A percentile compares a stretch with the other conserved stretches of the same genome.
Evolutionary conservation across 2,329 filamentous ascomycete species (phyloP).

Genomic region (Fonsecaea multimorphosa): DNA sequence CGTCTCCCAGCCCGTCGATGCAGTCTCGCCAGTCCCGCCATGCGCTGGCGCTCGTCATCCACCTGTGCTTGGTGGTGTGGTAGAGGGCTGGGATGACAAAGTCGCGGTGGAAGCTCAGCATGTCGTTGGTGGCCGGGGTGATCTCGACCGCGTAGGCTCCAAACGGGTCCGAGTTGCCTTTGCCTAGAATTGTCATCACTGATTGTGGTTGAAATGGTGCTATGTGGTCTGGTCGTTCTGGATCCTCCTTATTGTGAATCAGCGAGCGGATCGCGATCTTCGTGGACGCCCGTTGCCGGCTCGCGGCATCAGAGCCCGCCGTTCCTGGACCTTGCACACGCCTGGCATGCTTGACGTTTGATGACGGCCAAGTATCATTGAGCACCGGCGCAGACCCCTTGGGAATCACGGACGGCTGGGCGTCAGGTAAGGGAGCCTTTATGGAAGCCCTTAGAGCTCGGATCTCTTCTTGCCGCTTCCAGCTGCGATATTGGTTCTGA

Average conservation of each 20-base stretch:
- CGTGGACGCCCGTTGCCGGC: not conserved
- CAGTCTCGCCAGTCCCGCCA: constrained; percentile 15
- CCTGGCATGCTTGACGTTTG: not conserved
- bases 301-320: not conserved
- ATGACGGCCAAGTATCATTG: not conserved
- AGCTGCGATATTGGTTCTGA: constrained; percentile 11
- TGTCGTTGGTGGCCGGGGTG: constrained; percentile 3
- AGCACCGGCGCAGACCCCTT: not conserved
- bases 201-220: not conserved
- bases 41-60: constrained; percentile 11
- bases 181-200: not conserved
- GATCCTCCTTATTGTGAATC: constrained; percentile 1
- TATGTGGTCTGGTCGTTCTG: not conserved
- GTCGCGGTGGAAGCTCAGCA: constrained; percentile 7
- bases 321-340: not conserved
- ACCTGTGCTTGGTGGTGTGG: constrained; percentile 13
- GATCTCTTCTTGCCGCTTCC: constrained; percentile 11
- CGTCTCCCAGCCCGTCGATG: constrained; percentile 4
- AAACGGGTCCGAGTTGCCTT: constrained; percentile 19
- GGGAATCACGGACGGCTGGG: too few relatives aligned
- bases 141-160: constrained; percentile 7
- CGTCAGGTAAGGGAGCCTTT: not conserved
- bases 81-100: constrained; percentile 12
- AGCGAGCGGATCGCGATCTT: constrained; percentile 14
- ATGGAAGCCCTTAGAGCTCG: constrained; percentile 11